A percentile compares a stretch with the other conserved stretches of the same genome.
phyloP scores from a whole-genome alignment of 257 asterid species.

The Lycium ferocissimum region DNA sequence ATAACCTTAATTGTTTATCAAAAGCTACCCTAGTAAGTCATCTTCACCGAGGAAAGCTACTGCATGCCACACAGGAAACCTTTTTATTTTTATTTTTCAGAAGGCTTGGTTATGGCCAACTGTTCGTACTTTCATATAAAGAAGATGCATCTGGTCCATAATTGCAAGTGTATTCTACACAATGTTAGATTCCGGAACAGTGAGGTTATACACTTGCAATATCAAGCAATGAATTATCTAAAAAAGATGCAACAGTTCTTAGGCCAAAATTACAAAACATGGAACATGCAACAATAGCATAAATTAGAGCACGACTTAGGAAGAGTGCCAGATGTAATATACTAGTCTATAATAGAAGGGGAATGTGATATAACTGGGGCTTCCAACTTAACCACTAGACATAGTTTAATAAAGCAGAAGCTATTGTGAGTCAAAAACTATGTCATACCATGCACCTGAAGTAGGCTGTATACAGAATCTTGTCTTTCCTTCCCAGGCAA shows the following conservation, averaged over 20 bases:
- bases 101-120: not conserved
- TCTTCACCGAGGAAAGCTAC: slow-evolving; percentile 8
- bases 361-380: not conserved
- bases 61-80: not conserved
- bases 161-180: not conserved
- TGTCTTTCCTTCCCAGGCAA: slow-evolving; percentile 99
- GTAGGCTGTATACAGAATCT: slow-evolving; percentile 94
- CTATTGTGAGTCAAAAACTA: not conserved
- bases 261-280: not conserved
- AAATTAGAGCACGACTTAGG: not conserved
- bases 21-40: not conserved
- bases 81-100: not conserved
- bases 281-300: slow-evolving; percentile 3
- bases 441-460: slow-evolving; percentile 54
- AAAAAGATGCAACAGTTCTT: not conserved
- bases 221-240: not conserved
- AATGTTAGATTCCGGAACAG: not conserved
- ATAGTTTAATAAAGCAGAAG: not conserved
- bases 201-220: not conserved
- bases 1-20: too few species aligned
- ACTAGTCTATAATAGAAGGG: not conserved
- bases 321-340: not conserved
- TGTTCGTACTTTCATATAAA: not conserved
- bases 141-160: slow-evolving; percentile 5
- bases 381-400: slow-evolving; percentile 16